Conservation (phyloP, 208 protist genomes). For the Plasmodiophora brassicae region DNA sequence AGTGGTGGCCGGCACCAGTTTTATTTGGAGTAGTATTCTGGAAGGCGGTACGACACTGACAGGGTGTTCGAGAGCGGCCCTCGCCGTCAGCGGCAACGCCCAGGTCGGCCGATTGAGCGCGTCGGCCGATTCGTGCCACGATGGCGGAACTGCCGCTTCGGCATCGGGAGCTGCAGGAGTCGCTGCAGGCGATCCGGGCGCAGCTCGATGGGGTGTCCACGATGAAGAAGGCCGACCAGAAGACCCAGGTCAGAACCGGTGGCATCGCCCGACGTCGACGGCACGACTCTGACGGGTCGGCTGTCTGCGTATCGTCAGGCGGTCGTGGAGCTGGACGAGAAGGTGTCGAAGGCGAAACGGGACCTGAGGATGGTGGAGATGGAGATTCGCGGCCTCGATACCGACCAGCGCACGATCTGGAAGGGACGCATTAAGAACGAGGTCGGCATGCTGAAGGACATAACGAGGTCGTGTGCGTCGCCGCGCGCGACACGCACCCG, state of each 20-base stretch:
- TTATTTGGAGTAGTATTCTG: too few species aligned
- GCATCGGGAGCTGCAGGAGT: background rate
- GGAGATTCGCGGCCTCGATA: background rate
- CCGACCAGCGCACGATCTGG: background rate
- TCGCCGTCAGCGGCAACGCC: too few species aligned
- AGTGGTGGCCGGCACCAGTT: too few species aligned
- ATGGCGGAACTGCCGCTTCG: background rate
- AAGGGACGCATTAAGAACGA: background rate
- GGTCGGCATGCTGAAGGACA: background rate
- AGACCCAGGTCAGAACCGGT: background rate
- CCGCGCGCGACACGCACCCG: background rate
- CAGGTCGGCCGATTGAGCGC: too few species aligned
- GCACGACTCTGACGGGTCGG: background rate
- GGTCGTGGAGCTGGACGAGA: background rate
- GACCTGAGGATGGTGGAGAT: conserved; percentile 28
- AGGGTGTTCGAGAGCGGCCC: too few species aligned
- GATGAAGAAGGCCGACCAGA: background rate
- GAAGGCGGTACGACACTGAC: too few species aligned
- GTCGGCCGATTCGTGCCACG: too few species aligned
- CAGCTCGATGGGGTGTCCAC: background rate
- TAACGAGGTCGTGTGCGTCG: background rate
- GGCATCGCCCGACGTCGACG: background rate
- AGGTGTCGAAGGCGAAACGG: background rate
- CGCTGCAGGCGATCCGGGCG: background rate
- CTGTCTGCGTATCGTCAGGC: background rate